Conservation (phyloP, 192 early-diverging fungal genomes). For the Podila epigama region DNA sequence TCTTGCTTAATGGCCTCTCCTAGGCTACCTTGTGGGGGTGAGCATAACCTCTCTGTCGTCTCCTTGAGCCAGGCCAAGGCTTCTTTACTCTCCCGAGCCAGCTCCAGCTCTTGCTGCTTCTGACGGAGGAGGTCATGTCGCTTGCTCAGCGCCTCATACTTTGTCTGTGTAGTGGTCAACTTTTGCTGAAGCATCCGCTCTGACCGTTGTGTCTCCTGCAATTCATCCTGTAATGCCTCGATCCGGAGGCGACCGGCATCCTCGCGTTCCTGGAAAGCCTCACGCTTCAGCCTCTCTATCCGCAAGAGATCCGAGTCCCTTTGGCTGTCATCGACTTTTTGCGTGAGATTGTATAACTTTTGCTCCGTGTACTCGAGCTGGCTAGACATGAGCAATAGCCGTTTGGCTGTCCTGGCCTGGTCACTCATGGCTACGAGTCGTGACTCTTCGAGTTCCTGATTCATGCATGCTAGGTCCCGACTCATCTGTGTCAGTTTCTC, state of each 20-base stretch:
- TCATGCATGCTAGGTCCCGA: constrained; percentile 24
- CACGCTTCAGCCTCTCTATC: constrained; percentile 41
- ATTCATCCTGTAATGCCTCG: constrained; percentile 35
- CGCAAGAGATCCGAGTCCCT: constrained; percentile 44
- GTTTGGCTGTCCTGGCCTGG: constrained; percentile 37
- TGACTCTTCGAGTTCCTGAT: constrained; percentile 44
- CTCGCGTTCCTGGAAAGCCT: constrained; percentile 41
- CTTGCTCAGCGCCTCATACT: constrained; percentile 32
- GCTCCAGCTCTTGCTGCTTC: constrained; percentile 30
- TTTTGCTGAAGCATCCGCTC: constrained; percentile 39
- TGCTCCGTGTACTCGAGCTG: constrained; percentile 46
- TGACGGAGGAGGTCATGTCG: constrained; percentile 30
- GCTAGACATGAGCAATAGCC: constrained; percentile 29
- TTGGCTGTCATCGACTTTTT: constrained; percentile 29
- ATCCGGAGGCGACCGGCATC: constrained; percentile 37
- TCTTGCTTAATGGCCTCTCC: constrained; percentile 43
- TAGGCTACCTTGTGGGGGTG: constrained; percentile 43
- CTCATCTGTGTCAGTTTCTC: constrained; percentile 28
- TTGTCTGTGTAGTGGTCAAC: constrained; percentile 28
- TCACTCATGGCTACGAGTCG: constrained; percentile 35
- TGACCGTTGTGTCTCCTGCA: constrained; percentile 33
- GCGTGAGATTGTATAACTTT: constrained; percentile 22
- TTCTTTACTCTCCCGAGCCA: constrained; percentile 42
- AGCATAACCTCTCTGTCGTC: constrained; percentile 29
- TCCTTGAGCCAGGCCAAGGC: constrained; percentile 46